Base-by-base conservation (phyloP, 441 rosid species). In the Populus trichocarpa region DNA sequence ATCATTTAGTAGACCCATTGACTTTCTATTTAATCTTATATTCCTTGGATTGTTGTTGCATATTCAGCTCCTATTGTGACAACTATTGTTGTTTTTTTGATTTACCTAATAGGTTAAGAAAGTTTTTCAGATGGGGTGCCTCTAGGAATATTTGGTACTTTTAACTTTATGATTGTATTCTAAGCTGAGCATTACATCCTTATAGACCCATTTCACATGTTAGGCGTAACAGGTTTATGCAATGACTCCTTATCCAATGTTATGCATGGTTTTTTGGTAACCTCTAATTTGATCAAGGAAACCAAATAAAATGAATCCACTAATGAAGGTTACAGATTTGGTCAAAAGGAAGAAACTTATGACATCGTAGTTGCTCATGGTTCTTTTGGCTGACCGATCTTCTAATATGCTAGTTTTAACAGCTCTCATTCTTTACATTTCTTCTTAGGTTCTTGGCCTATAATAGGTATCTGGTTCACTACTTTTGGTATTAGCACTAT, bases 221-320 rank as follows among this genome's bases (percentile, higher is more conserved):
- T 28, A 28, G 30, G 79, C 36, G 46, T 73, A 78, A 71, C 53
- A 72, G 22, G 73, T 78, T 80, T 72, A 78, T 73, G 78, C 9
- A 63, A 69, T 14, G 20, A 74, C 42, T 84, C 73, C 74, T 61
- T 78, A 75, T 78, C 72, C 42, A 83, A 25, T 75, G 84, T 18
- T 71, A 75, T 78, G 71, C 73, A 75, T 81, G 69, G 72, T 70
- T 79, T 69, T 36, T 77, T 75, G 73, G 72, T 77, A 79, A 79
- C 68, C 26, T 70, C 75, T 64, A 36, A 36, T 80, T 70, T 74
- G 10, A 67, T 32, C 9, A 18, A 12, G 40, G 40, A 30, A 30
- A 67, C 38, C 70, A 32, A n/a, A 32, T 8, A 67, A 16, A 67
- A 30, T 32, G 70, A 67, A 4, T 32, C 36, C 33, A 10, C 36